phyloP scores from a whole-genome alignment of 306 rosid species.

The Corylus avellana region DNA sequence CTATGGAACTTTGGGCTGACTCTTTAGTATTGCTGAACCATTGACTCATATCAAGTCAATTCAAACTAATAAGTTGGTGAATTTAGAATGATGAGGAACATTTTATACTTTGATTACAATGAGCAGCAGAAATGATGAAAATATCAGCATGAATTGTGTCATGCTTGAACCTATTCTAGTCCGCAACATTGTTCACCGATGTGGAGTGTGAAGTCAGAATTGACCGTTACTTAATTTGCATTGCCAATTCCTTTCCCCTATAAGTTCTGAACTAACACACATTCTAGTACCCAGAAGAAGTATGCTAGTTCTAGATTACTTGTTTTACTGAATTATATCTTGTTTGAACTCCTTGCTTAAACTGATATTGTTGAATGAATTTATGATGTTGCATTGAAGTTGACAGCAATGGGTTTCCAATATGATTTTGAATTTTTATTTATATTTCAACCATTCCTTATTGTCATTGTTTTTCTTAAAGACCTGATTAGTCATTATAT shows the following conservation, averaged over 20 bases:
- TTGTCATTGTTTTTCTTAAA: slow-evolving; percentile 21
- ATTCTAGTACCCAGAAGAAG: neutral
- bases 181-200: neutral
- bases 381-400: neutral
- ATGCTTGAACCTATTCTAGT: slow-evolving; percentile 2
- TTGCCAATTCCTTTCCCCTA: neutral
- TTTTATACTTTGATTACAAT: neutral
- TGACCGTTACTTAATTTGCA: neutral
- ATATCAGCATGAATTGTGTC: neutral
- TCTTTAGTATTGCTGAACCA: neutral
- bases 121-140: neutral
- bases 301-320: neutral
- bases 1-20: neutral
- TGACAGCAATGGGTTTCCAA: neutral
- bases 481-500: slow-evolving; percentile 32
- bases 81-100: neutral
- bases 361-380: neutral
- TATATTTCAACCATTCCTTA: neutral
- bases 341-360: neutral
- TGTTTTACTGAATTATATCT: slow-evolving; percentile 12
- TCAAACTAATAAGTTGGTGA: neutral
- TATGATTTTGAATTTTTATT: neutral
- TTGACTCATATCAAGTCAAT: neutral
- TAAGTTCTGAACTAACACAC: neutral
- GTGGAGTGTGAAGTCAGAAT: neutral